Percentiles rank a stretch among this genome's conserved stretches.
These are phyloP conservation scores for Hippophae rhamnoides DNA, from an alignment of 306 rosid species.

Conservation along the genomic window DNA sequence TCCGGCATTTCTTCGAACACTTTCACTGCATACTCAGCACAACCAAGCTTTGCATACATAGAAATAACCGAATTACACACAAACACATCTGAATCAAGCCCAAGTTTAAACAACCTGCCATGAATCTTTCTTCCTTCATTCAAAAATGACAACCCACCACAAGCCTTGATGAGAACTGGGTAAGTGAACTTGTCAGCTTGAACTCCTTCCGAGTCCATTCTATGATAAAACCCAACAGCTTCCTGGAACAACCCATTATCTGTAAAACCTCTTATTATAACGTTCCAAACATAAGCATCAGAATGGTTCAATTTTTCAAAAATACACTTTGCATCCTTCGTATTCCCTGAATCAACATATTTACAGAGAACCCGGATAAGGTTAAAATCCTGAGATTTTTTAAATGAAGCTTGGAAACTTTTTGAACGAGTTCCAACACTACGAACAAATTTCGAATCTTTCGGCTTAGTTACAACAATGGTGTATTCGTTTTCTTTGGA, in stretches of 20 bases:
- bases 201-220: constrained; percentile 39
- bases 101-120: constrained; percentile 34
- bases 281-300: constrained; percentile 35
- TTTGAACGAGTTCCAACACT: neutral
- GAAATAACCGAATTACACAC: constrained; percentile 33
- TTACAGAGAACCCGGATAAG: constrained; percentile 23
- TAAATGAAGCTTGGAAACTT: constrained; percentile 1
- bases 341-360: constrained; percentile 26
- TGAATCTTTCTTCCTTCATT: constrained; percentile 29
- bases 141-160: constrained; percentile 28
- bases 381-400: constrained; percentile 12
- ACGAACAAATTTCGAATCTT: constrained; percentile 1
- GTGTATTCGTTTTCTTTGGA: constrained; percentile 11
- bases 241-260: constrained; percentile 28
- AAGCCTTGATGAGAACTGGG: constrained; percentile 43
- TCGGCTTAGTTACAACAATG: constrained; percentile 7
- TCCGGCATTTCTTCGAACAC: constrained; percentile 45
- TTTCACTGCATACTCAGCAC: constrained; percentile 25
- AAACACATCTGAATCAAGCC: constrained; percentile 38
- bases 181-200: constrained; percentile 35
- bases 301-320: constrained; percentile 38
- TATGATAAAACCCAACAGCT: constrained; percentile 29
- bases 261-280: constrained; percentile 38
- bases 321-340: constrained; percentile 36
- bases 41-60: constrained; percentile 43